phyloP scores from a whole-genome alignment of 2,329 filamentous ascomycete genomes.

The Cladosporium cucumerinum region DNA sequence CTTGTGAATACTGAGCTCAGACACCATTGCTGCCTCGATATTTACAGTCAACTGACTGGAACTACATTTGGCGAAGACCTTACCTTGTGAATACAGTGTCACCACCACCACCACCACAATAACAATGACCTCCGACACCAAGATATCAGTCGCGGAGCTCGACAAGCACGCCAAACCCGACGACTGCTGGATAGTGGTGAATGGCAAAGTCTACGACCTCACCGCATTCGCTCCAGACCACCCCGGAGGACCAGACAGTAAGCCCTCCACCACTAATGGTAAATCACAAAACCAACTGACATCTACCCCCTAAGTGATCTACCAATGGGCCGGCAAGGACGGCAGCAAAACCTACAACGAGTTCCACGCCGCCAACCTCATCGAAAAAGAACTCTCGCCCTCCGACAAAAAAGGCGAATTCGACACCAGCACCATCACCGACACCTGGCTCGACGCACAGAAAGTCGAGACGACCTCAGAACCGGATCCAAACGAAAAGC shows the following conservation, averaged over 20 bases:
- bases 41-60: not conserved
- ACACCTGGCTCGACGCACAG: slow-evolving; percentile 31
- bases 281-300: not conserved
- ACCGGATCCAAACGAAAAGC: slow-evolving; percentile 37
- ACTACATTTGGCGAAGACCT: not conserved
- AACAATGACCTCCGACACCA: slow-evolving; percentile 10
- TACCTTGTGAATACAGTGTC: not conserved
- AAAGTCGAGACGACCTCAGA: slow-evolving; percentile 26
- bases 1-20: too few relatives aligned
- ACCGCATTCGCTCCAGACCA: slow-evolving; percentile 64
- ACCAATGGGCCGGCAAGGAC: slow-evolving; percentile 53
- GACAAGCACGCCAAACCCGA: slow-evolving; percentile 33
- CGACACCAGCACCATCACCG: slow-evolving; percentile 31
- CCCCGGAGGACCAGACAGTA: slow-evolving; percentile 57
- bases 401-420: slow-evolving; percentile 41
- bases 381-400: slow-evolving; percentile 41
- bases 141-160: slow-evolving; percentile 31
- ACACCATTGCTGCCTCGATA: too few relatives aligned
- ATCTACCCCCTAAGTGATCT: slow-evolving; percentile 39
- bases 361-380: slow-evolving; percentile 47
- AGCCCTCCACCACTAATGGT: not conserved
- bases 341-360: slow-evolving; percentile 54
- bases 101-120: not conserved
- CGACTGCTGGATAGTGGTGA: slow-evolving; percentile 63
- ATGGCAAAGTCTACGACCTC: slow-evolving; percentile 65